Evolutionary conservation across 192 early-diverging fungal species (phyloP), one percentile per base, ranked within the genome.

Genomic region (Coemansia sp.): DNA sequence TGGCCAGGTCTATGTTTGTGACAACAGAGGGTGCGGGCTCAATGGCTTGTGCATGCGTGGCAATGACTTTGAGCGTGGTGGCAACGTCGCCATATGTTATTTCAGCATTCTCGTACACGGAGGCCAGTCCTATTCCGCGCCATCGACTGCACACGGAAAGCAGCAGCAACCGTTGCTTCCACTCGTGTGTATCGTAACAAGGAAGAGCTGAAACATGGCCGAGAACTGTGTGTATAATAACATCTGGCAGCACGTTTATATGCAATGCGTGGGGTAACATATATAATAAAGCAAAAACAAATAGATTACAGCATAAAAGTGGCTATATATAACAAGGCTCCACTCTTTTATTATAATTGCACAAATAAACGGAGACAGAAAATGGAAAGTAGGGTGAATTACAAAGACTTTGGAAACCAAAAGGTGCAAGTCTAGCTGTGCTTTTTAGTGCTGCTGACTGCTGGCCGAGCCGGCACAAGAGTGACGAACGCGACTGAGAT

Each of bases 401-500:
- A 35, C 32, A 35, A 35, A 35, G 32, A 35, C 7, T 35, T 35
- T 27, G 27, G 7, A 35, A 35, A 7, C 14, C 14, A 3, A 45
- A 45, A 45, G 41, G 3, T 8, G 37, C 37, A 45, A 45, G 41
- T 45, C n/a, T 51, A 54, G 22, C 23, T 54, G 10, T 7, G 2
- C 25, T 54, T 54, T 24, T 54, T 51, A 10, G 49, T 1, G n/a
- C 19, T 23, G 49, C 19, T 51, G 49, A 23, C 19, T 51, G 12
- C 8, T 9, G 49, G n/a, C 17, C n/a, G 12, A n/a, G 63, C 61
- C 1, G 71, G 71, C 0, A 71, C 63, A 7, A 60, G 45, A 1
- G 56, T 32, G 3, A 75, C 48, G 65, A 83, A 83, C 0, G 68
- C 15, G 4, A 73, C 1, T 0, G 77, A 56, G 19, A 89, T 71